These are phyloP conservation scores for Gypsophila paniculata DNA, from an alignment of 179 eudicot species.

Conservation along the genomic window DNA sequence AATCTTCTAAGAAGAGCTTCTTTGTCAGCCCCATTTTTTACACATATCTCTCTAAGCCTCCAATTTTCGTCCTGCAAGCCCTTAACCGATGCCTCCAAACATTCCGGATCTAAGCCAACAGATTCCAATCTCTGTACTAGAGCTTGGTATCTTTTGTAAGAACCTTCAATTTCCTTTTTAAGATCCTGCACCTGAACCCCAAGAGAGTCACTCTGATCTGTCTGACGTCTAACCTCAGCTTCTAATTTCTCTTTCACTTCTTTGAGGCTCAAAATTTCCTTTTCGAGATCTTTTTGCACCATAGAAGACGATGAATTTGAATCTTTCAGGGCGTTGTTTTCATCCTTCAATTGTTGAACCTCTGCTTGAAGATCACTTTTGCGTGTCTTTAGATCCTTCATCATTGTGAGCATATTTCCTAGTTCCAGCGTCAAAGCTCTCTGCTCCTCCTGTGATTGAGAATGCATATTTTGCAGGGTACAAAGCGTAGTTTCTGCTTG, in stretches of 20 bases:
- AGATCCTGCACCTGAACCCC: constrained; percentile 49
- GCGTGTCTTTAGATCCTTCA: constrained; percentile 54
- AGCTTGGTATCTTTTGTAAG: constrained; percentile 50
- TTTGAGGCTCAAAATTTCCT: constrained; percentile 48
- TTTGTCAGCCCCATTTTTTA: constrained; percentile 47
- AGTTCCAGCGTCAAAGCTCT: constrained; percentile 66
- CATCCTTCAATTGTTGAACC: constrained; percentile 44
- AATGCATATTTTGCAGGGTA: constrained; percentile 51
- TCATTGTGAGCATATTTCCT: constrained; percentile 52
- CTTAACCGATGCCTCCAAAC: constrained; percentile 45
- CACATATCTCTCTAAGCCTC: constrained; percentile 45
- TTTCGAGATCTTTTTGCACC: constrained; percentile 45
- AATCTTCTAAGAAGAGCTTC: constrained; percentile 46
- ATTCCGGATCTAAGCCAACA: constrained; percentile 57
- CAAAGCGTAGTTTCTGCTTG: constrained; percentile 67
- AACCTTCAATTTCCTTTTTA: constrained; percentile 57
- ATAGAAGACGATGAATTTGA: constrained; percentile 36
- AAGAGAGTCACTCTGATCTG: constrained; percentile 47
- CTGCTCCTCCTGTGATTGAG: constrained; percentile 79
- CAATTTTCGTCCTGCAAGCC: constrained; percentile 66
- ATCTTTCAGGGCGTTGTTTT: constrained; percentile 53
- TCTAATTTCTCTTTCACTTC: constrained; percentile 74
- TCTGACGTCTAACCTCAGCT: constrained; percentile 56
- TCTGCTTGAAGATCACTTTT: constrained; percentile 64
- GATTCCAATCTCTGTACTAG: constrained; percentile 52